Evolutionary conservation across 1,284 basidiomycete genomes (phyloP).

Genomic region (Cryptococcus maquisensis): DNA sequence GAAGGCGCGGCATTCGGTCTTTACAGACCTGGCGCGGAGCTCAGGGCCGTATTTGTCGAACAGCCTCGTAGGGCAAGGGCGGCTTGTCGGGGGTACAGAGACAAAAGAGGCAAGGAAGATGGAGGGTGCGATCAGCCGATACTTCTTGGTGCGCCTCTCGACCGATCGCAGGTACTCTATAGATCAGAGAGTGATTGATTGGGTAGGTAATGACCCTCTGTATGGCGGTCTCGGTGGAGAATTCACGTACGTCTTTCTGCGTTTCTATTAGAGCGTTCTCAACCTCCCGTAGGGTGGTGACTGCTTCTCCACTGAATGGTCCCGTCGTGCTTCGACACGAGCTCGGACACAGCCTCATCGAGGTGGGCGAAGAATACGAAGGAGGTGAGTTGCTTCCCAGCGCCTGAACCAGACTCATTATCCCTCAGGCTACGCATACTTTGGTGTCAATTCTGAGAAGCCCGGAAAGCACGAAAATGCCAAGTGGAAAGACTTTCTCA

Average conservation of each 20-base stretch:
- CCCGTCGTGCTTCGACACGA: constrained; percentile 75
- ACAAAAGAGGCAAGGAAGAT: constrained; percentile 1
- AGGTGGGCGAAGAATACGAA: constrained; percentile 81
- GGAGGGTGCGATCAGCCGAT: constrained; percentile 73
- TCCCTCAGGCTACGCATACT: constrained; percentile 64
- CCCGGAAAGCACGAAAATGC: constrained; percentile 38
- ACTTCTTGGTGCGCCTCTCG: constrained; percentile 57
- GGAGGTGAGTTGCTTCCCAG: constrained; percentile 52
- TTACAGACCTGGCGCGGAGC: constrained; percentile 72
- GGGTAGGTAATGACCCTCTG: constrained; percentile 67
- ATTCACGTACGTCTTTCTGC: constrained; percentile 61
- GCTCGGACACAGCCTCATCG: constrained; percentile 57
- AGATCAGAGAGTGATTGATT: background rate
- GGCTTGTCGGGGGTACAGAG: constrained; percentile 56
- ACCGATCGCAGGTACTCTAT: background rate
- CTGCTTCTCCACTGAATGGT: constrained; percentile 71
- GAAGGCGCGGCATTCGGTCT: constrained; percentile 70
- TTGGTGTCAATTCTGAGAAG: constrained; percentile 62
- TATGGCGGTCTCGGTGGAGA: constrained; percentile 79
- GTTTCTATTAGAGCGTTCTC: background rate
- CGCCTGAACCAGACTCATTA: background rate
- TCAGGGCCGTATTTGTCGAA: constrained; percentile 69
- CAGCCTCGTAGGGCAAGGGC: constrained; percentile 63
- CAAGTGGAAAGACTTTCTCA: constrained; percentile 70
- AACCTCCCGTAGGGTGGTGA: constrained; percentile 60